Conservation (phyloP, 306 rosid genomes). For the Rubus parviflorus region DNA sequence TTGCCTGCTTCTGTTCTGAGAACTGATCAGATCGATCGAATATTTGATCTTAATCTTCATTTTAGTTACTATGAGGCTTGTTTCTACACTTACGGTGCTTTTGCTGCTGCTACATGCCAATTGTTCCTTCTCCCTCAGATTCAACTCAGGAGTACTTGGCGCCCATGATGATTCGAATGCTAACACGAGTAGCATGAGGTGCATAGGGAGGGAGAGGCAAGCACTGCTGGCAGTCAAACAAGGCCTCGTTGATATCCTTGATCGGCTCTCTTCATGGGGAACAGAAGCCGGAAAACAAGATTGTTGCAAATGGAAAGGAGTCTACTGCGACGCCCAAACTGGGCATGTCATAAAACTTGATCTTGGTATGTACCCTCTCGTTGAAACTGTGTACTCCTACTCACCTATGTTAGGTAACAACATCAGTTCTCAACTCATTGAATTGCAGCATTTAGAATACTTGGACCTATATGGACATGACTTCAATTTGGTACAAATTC, state of each 20-base stretch:
- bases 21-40: not conserved
- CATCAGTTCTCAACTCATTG: not conserved
- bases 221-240: conserved; percentile 1
- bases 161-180: not conserved
- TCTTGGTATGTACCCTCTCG: not conserved
- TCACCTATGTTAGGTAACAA: not conserved
- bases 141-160: not conserved
- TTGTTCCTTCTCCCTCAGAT: not conserved
- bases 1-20: not conserved
- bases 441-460: conserved; percentile 1
- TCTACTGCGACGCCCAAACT: not conserved
- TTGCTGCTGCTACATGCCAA: not conserved
- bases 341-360: not conserved
- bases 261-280: not conserved
- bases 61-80: not conserved
- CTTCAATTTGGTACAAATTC: not conserved
- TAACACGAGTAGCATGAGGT: not conserved
- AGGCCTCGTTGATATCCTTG: not conserved
- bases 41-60: not conserved
- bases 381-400: not conserved
- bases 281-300: not conserved
- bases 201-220: not conserved
- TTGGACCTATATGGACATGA: not conserved
- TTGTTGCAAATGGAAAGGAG: not conserved
- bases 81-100: not conserved